A percentile compares a stretch with the other conserved stretches of the same genome.
These are phyloP conservation scores for Sugiyamaella pinicola DNA, from an alignment of 1,139 yeast species.

Conservation along the genomic window DNA sequence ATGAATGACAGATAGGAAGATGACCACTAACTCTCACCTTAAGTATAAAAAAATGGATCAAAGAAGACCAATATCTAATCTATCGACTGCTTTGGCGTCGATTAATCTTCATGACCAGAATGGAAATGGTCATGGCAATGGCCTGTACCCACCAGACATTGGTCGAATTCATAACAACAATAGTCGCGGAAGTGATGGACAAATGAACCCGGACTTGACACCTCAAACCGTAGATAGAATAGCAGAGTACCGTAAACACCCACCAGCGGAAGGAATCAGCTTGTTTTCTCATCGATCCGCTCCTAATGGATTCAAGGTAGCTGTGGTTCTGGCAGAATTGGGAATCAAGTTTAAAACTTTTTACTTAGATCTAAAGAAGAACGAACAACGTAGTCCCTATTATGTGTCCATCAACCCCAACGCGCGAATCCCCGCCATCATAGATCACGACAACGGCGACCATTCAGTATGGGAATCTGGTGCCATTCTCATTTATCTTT, in stretches of 20 bases:
- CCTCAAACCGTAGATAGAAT: constrained; percentile 50
- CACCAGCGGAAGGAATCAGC: constrained; percentile 83
- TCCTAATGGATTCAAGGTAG: constrained; percentile 96
- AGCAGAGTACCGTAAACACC: constrained; percentile 71
- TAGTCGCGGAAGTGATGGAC: constrained; percentile 7
- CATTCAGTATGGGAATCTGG: constrained; percentile 94
- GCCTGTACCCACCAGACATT: neutral
- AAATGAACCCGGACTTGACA: constrained; percentile 2
- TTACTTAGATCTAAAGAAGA: constrained; percentile 80
- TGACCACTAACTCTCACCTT: too few species aligned
- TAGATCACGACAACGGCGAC: constrained; percentile 81
- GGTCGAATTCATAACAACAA: neutral
- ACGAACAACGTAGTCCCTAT: constrained; percentile 93
- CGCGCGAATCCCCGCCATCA: constrained; percentile 91
- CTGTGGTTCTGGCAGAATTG: constrained; percentile 83
- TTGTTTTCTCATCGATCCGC: constrained; percentile 90
- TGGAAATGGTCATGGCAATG: constrained; percentile 10
- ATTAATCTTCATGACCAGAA: constrained; percentile 31
- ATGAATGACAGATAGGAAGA: too few species aligned
- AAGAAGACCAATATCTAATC: constrained; percentile 35
- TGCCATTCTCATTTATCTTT: constrained; percentile 76
- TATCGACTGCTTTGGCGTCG: constrained; percentile 40
- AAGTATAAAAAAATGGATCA: too few species aligned
- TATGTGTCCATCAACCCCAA: constrained; percentile 90
- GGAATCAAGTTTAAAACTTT: constrained; percentile 79